Evolutionary conservation across 2,329 filamentous ascomycete species (phyloP).

Genomic region (Neoarthrinium moseri): DNA sequence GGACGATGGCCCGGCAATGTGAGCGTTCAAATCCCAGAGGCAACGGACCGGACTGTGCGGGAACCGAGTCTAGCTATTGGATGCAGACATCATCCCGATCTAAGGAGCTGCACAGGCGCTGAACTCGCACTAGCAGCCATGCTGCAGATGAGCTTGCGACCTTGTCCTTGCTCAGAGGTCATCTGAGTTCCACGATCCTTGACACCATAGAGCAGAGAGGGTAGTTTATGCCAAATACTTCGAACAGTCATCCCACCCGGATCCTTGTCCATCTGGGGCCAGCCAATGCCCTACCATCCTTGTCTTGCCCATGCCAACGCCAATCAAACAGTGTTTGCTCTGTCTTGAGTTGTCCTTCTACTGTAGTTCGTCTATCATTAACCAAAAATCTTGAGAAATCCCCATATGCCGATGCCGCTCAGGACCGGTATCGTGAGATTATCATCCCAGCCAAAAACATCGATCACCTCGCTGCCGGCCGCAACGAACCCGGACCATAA

Average conservation of each 20-base stretch:
- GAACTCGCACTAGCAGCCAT: too few relatives aligned
- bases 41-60: too few relatives aligned
- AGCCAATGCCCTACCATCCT: constrained; percentile 2
- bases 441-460: constrained; percentile 93
- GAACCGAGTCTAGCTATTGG: too few relatives aligned
- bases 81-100: too few relatives aligned
- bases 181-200: neutral
- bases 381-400: constrained; percentile 85
- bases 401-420: constrained; percentile 85
- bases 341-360: neutral
- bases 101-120: too few relatives aligned
- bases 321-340: neutral
- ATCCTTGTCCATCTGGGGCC: neutral
- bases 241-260: neutral
- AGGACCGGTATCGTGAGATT: constrained; percentile 95
- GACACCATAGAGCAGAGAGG: neutral
- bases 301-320: constrained; percentile 1
- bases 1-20: too few relatives aligned
- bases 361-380: constrained; percentile 29
- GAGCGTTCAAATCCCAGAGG: too few relatives aligned
- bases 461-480: constrained; percentile 84
- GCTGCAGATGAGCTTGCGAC: too few relatives aligned
- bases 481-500: constrained; percentile 86
- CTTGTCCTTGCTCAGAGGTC: too few relatives aligned
- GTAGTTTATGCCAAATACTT: constrained; percentile 4